Base-by-base conservation (phyloP, 768 basidiomycete genomes). In the Phaeotremella skinneri region DNA sequence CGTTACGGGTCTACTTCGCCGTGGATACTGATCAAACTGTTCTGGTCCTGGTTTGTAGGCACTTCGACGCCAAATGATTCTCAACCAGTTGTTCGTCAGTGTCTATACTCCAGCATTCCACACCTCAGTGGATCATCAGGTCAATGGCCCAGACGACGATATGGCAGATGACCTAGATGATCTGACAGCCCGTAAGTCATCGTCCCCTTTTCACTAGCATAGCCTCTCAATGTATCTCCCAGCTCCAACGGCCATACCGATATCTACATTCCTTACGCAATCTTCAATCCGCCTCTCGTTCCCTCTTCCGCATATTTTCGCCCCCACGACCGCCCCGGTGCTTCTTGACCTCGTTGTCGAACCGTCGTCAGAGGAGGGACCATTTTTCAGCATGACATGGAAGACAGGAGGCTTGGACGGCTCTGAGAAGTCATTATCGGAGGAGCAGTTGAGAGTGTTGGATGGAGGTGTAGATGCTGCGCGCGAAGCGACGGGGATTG, bases 31-130 rank as follows among this genome's bases (percentile, higher is more conserved):
- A 1, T 21, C 20, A 11, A 32, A 7, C 29, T 20, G 13, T 34
- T 26, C 16, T 4, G 31, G 23, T 20, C 17, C 26, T 20, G 29
- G 25, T 37, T 50, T 17, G 7, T 34, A 62, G 62, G 43, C 41
- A 5, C 30, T 69, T 4, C 34, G 63, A 26, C 27, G 23, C 6
- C 68, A 70, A 31, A 23, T 62, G 7, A 30, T 64, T 42, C 55
- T 70, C 27, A 70, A 70, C 26, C 39, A 54, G 26, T 26, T 65
- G 25, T 67, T 70, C 56, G 23, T 4, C 6, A 39, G 59, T 9
- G 51, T 69, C 26, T 66, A 63, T 49, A 48, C 41, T 11, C 20
- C 17, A 34, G n/a, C n/a, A n/a, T n/a, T n/a, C 0, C 30, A 20
- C n/a, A 20, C 54, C 14, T 13, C 16, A 47, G 3, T 39, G 20